Evolutionary conservation across 2,329 filamentous ascomycete species (phyloP), one percentile per base, ranked within the genome.

Genomic region (Fusarium agapanthi): DNA sequence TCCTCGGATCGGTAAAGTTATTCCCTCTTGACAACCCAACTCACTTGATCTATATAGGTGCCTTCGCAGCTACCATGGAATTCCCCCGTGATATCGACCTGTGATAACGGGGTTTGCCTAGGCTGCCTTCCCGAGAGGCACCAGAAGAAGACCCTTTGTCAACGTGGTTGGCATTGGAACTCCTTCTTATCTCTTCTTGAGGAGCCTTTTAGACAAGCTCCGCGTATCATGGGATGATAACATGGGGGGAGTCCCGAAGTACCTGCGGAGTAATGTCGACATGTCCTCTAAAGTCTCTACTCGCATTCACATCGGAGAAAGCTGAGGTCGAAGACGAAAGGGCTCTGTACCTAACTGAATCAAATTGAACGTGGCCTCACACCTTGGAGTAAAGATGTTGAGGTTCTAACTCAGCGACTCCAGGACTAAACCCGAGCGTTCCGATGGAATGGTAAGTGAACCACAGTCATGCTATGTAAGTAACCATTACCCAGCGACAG

Each of bases 1-100:
- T 59, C 1, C 44, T 59, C 12, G 13, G 3, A 9, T 50, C 26
- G 43, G 43, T 59, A 59, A 16, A 18, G 24, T 44, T 44, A 7
- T 8, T 8, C n/a, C 6, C 41, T 9, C 14, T n/a, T 41, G 22
- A 6, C 20, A 7, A 41, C 0, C 0, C 10, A 37, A 51, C 34
- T 51, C 3, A 51, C 35, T 51, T 59, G 44, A 26, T 53, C 44
- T 51, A 2, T 53, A 4, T 51, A 53, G 44, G 56, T 59, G 34
- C 26, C 44, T 38, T 41, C 9, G 22, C 6, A 41, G 22, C 38
- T 14, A 8, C 1, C 7, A 9, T 6, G 13, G 38, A 6, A 40
- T 40, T 40, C 37, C 37, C 11, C 35, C 11, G 11, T 38, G 11
- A 7, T 6, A 13, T 14, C 22, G 8, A 40, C 13, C 22, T 14